These are phyloP conservation scores for Starmerella khaoyaiensis DNA, from an alignment of 805 yeast species.

Conservation along the genomic window DNA sequence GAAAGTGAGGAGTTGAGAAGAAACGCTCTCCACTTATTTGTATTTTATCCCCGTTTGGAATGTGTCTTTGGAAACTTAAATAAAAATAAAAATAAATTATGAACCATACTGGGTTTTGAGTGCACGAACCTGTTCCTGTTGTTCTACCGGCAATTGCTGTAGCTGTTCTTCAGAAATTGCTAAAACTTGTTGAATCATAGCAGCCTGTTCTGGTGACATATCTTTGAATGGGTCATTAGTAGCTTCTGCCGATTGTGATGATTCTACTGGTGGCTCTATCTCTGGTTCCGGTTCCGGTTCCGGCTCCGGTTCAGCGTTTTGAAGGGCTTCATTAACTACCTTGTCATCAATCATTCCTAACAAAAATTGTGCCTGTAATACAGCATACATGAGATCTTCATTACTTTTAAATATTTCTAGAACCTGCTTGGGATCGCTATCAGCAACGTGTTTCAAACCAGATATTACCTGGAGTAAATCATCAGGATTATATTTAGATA, in stretches of 20 bases:
- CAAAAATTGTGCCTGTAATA: slow-evolving; percentile 53
- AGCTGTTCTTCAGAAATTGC: slow-evolving; percentile 39
- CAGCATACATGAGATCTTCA: slow-evolving; percentile 65
- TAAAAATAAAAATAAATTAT: slow-evolving; percentile 1
- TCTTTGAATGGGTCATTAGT: slow-evolving; percentile 16
- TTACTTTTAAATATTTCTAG: slow-evolving; percentile 46
- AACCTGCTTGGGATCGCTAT: slow-evolving; percentile 46
- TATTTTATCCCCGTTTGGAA: too few species aligned
- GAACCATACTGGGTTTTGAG: slow-evolving; percentile 16
- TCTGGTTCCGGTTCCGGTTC: background rate
- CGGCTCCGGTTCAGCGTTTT: slow-evolving; percentile 2
- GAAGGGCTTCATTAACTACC: slow-evolving; percentile 20
- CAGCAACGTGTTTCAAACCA: slow-evolving; percentile 48
- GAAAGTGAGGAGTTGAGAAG: too few species aligned
- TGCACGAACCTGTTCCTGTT: slow-evolving; percentile 24
- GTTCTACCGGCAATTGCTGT: slow-evolving; percentile 37
- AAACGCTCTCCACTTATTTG: too few species aligned
- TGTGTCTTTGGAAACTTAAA: too few species aligned
- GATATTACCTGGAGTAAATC: slow-evolving; percentile 38
- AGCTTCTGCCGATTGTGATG: slow-evolving; percentile 9
- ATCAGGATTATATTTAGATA: slow-evolving; percentile 38
- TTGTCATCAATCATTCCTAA: slow-evolving; percentile 28
- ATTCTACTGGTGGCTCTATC: slow-evolving; percentile 2
- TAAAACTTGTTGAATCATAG: slow-evolving; percentile 38
- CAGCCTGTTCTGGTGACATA: slow-evolving; percentile 33